phyloP scores from a whole-genome alignment of 1,139 yeast species.

The Pichia sp. region DNA sequence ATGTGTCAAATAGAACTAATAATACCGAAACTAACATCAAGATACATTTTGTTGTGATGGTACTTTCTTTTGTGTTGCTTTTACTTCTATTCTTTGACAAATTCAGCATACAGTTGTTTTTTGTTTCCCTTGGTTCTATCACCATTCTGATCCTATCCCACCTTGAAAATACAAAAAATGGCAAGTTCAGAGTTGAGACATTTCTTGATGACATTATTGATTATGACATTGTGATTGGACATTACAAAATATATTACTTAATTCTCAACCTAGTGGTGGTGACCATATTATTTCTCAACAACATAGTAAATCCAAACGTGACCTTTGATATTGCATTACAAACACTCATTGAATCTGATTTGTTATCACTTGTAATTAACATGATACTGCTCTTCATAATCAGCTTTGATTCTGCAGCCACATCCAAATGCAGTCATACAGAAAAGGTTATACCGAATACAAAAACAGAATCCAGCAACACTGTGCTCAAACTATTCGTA shows the following conservation, averaged over 20 bases:
- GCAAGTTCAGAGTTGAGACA: constrained; percentile 5
- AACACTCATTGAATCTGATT: constrained; percentile 7
- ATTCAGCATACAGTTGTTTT: constrained; percentile 23
- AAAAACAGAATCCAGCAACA: too few species aligned
- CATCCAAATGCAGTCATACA: too few species aligned
- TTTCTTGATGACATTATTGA: constrained; percentile 16
- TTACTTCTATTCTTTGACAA: constrained; percentile 11
- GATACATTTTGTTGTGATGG: background rate
- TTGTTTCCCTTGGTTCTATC: constrained; percentile 24
- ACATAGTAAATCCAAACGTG: constrained; percentile 9
- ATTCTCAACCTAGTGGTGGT: constrained; percentile 20
- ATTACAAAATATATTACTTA: constrained; percentile 21
- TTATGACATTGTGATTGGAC: constrained; percentile 16
- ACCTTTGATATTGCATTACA: background rate
- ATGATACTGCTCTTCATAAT: constrained; percentile 7
- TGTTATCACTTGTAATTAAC: constrained; percentile 12
- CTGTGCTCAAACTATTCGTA: constrained; percentile 19
- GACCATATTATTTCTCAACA: constrained; percentile 16
- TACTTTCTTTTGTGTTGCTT: constrained; percentile 10
- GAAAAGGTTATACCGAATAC: too few species aligned
- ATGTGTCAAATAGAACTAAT: too few species aligned
- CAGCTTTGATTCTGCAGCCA: too few species aligned
- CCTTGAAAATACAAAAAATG: constrained; percentile 17
- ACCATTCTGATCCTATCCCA: constrained; percentile 23
- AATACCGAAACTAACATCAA: too few species aligned